phyloP scores from a whole-genome alignment of 306 rosid genomes.

The Rosa lucieae region DNA sequence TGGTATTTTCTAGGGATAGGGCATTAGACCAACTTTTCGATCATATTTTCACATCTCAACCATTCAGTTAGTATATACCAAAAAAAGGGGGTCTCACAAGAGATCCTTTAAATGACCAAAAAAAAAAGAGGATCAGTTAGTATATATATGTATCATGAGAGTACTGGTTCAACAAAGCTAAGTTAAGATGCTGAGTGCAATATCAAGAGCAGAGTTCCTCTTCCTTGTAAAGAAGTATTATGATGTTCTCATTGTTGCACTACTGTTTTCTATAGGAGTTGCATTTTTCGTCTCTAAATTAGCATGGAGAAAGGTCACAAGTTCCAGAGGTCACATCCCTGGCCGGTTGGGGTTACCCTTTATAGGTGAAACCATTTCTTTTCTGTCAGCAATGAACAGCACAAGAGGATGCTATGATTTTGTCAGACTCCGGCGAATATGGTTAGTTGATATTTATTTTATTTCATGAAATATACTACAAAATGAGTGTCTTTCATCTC shows the following conservation, averaged over 20 bases:
- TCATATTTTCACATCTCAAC: too few species aligned
- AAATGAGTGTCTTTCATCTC: too few species aligned
- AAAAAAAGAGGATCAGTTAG: too few species aligned
- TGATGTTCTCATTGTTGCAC: constrained; percentile 29
- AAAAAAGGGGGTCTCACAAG: too few species aligned
- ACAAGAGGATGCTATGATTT: constrained; percentile 72
- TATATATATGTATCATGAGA: too few species aligned
- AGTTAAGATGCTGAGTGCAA: too few species aligned
- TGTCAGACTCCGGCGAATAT: constrained; percentile 56
- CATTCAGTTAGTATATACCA: too few species aligned
- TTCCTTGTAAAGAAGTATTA: constrained; percentile 31
- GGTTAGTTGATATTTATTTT: constrained; percentile 40
- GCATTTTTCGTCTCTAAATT: constrained; percentile 39
- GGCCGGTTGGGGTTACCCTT: constrained; percentile 66
- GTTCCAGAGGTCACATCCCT: constrained; percentile 38
- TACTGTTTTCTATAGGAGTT: constrained; percentile 31
- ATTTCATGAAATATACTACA: too few species aligned
- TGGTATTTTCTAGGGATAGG: too few species aligned
- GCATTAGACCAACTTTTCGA: too few species aligned
- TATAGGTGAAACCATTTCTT: constrained; percentile 66
- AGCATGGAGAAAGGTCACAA: constrained; percentile 37
- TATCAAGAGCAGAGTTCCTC: constrained; percentile 35
- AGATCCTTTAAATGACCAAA: too few species aligned
- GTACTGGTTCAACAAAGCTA: too few species aligned
- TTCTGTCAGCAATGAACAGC: constrained; percentile 62